Conservation (phyloP, 225 moss, liverwort and hornwort genomes). For the Marchantia paleacea region DNA sequence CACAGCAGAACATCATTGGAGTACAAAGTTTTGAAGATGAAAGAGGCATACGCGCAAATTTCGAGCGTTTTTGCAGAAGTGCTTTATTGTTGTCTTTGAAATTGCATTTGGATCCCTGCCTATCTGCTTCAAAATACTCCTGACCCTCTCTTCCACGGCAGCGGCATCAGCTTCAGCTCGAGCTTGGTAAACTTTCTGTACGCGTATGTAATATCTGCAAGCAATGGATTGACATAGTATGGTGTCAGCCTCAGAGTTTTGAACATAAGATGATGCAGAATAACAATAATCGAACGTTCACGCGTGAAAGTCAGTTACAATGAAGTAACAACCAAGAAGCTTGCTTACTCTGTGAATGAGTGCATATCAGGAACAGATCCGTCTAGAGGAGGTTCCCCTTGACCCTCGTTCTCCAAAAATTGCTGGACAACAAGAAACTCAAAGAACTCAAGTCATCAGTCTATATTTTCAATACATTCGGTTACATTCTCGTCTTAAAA, state of each 20-base stretch:
- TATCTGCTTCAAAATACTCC: constrained; percentile 62
- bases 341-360: constrained; percentile 86
- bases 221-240: neutral
- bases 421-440: neutral
- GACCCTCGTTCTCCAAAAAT: constrained; percentile 88
- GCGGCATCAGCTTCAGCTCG: constrained; percentile 83
- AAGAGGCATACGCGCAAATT: constrained; percentile 61
- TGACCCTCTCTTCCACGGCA: constrained; percentile 70
- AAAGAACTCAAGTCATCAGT: neutral
- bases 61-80: constrained; percentile 93
- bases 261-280: neutral
- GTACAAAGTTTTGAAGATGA: neutral
- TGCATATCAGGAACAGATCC: constrained; percentile 99
- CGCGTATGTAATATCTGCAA: constrained; percentile 85
- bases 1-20: neutral
- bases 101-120: constrained; percentile 81
- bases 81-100: constrained; percentile 64
- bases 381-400: constrained; percentile 95
- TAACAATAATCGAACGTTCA: neutral
- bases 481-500: neutral
- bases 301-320: neutral
- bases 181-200: constrained; percentile 89
- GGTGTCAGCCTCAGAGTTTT: neutral
- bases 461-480: no score
- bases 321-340: neutral